Conservation (phyloP, 1,284 basidiomycete species). For the Ganoderma multipileum region DNA sequence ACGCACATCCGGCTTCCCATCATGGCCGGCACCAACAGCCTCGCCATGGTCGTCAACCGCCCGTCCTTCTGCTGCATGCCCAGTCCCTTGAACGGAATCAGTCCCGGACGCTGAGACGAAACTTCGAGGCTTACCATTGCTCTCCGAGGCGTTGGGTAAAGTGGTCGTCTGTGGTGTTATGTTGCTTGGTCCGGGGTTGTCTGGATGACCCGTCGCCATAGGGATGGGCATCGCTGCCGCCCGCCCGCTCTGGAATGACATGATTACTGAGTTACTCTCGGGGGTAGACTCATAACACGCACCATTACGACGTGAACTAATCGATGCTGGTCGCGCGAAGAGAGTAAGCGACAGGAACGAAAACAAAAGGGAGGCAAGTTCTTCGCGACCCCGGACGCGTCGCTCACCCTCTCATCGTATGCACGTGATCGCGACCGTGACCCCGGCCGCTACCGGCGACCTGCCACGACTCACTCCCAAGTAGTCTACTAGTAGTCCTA, state of each 20-base stretch:
- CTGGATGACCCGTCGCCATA: not conserved
- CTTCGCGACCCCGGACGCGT: not conserved
- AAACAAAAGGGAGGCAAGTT: not conserved
- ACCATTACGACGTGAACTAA: not conserved
- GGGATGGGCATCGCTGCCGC: not conserved
- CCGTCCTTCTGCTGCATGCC: not conserved
- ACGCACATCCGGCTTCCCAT: not conserved
- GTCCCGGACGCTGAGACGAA: not conserved
- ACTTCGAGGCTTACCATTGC: not conserved
- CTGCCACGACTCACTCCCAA: too few relatives aligned
- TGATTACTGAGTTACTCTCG: not conserved
- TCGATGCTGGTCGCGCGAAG: not conserved
- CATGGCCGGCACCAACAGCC: not conserved
- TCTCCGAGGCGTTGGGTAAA: not conserved
- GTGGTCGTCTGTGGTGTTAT: not conserved
- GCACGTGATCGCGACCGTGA: conserved; percentile 1
- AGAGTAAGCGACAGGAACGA: not conserved
- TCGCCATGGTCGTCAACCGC: not conserved
- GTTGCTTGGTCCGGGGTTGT: not conserved
- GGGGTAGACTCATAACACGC: not conserved
- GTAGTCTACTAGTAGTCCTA: too few relatives aligned
- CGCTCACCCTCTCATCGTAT: not conserved
- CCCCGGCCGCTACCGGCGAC: not conserved
- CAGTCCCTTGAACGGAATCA: not conserved
- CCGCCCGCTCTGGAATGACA: not conserved